Evolutionary conservation across 73 alveolate genomes (phyloP).

Genomic region (Tetrahymena malaccensis): DNA sequence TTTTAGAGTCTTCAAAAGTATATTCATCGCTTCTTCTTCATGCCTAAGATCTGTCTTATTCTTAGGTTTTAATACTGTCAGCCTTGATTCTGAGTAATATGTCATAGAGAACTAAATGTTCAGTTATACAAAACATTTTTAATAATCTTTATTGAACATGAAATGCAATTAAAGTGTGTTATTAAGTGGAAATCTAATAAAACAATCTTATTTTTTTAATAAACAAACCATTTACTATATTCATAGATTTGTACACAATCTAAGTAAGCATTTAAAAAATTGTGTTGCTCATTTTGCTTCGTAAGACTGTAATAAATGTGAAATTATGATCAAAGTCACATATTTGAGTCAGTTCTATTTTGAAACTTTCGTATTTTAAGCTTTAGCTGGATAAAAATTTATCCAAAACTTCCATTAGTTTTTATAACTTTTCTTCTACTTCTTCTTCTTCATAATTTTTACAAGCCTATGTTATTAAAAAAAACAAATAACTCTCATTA

Average conservation of each 20-base stretch:
- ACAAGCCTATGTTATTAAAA: neutral
- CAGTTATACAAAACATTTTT: neutral
- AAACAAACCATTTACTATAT: neutral
- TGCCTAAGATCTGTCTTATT: neutral
- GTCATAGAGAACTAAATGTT: neutral
- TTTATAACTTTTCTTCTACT: neutral
- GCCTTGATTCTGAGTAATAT: neutral
- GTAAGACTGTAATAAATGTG: neutral
- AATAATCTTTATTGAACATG: too few relatives aligned
- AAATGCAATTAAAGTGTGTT: too few relatives aligned
- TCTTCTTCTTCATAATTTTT: neutral
- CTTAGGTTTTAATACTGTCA: neutral
- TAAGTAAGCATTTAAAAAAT: neutral
- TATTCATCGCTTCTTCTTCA: neutral
- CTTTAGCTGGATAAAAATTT: neutral
- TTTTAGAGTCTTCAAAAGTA: neutral
- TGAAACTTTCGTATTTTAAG: neutral
- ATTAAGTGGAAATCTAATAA: too few relatives aligned
- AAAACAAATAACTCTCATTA: neutral
- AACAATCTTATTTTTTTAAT: too few relatives aligned
- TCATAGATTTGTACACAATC: neutral
- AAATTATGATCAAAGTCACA: neutral
- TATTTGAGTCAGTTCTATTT: neutral
- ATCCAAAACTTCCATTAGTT: neutral
- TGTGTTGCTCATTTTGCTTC: neutral